phyloP scores from a whole-genome alignment of 2,329 filamentous ascomycete genomes.

The Hortaea werneckii region DNA sequence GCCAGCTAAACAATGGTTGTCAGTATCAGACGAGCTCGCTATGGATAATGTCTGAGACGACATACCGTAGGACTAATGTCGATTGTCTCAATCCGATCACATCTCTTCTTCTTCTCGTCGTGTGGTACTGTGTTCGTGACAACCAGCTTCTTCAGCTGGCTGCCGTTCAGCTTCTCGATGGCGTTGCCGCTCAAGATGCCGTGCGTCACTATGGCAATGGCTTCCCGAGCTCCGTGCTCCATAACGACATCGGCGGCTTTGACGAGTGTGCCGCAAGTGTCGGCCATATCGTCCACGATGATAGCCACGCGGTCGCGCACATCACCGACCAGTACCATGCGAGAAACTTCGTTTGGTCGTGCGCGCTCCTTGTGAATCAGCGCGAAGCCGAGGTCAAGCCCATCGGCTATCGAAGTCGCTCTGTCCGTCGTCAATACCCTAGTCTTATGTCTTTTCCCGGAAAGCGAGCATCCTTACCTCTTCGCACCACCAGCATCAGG shows the following conservation, averaged over 20 bases:
- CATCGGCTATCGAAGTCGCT: slow-evolving; percentile 86
- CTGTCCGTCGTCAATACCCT: slow-evolving; percentile 27
- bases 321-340: slow-evolving; percentile 93
- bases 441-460: too few species aligned
- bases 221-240: slow-evolving; percentile 73
- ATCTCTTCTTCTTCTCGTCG: slow-evolving; percentile 67
- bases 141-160: slow-evolving; percentile 65
- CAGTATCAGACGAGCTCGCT: not conserved
- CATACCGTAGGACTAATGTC: slow-evolving; percentile 72
- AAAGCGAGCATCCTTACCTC: slow-evolving; percentile 51
- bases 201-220: slow-evolving; percentile 91
- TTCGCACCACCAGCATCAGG: slow-evolving; percentile 93
- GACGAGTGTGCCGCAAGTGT: slow-evolving; percentile 78
- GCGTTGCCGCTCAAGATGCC: slow-evolving; percentile 83
- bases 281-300: slow-evolving; percentile 95
- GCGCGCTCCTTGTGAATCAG: slow-evolving; percentile 95
- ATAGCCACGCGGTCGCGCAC: slow-evolving; percentile 87
- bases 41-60: slow-evolving; percentile 5
- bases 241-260: slow-evolving; percentile 88
- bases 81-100: slow-evolving; percentile 76
- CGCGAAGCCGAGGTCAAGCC: slow-evolving; percentile 80
- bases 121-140: slow-evolving; percentile 85
- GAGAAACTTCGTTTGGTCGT: slow-evolving; percentile 79
- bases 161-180: slow-evolving; percentile 74
- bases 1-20: slow-evolving; percentile 36